phyloP scores from a whole-genome alignment of 768 basidiomycete genomes.

The Jaapia argillacea region DNA sequence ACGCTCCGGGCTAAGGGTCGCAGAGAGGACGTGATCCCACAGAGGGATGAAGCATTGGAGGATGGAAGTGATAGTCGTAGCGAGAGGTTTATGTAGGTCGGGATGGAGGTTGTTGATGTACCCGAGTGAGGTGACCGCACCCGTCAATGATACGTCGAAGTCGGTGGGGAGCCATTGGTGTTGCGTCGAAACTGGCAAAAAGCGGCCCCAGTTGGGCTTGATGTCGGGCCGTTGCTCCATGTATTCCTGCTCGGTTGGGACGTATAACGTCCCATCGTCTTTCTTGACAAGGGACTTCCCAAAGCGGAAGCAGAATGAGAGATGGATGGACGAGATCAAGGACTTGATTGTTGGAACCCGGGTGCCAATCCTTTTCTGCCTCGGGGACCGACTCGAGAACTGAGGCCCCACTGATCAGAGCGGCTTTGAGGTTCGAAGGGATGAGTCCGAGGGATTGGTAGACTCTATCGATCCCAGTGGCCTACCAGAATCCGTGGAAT shows the following conservation, averaged over 20 bases:
- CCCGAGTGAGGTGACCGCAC: not conserved
- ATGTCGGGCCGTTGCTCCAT: not conserved
- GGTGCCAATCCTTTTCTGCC: conserved; percentile 17
- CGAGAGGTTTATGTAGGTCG: not conserved
- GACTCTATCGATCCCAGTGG: not conserved
- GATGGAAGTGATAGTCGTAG: not conserved
- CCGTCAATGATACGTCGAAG: not conserved
- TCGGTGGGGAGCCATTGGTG: not conserved
- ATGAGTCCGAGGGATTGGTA: not conserved
- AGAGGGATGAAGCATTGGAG: not conserved
- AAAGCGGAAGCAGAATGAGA: conserved; percentile 12
- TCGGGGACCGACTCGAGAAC: conserved; percentile 12
- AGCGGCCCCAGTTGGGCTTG: not conserved
- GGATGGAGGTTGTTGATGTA: conserved; percentile 1
- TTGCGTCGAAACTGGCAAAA: too few relatives aligned
- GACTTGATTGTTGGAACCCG: conserved; percentile 14
- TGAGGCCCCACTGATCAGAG: not conserved
- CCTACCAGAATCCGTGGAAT: too few relatives aligned
- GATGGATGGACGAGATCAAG: conserved; percentile 19
- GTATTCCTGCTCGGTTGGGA: not conserved
- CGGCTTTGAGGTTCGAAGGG: not conserved
- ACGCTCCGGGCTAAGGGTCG: not conserved
- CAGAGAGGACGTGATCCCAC: not conserved
- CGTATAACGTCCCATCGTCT: not conserved
- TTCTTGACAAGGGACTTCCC: conserved; percentile 1